Evolutionary conservation across 495 filamentous ascomycete genomes (phyloP), one percentile per base, ranked within the genome.

Genomic region (Saxophila tyrrhenica): DNA sequence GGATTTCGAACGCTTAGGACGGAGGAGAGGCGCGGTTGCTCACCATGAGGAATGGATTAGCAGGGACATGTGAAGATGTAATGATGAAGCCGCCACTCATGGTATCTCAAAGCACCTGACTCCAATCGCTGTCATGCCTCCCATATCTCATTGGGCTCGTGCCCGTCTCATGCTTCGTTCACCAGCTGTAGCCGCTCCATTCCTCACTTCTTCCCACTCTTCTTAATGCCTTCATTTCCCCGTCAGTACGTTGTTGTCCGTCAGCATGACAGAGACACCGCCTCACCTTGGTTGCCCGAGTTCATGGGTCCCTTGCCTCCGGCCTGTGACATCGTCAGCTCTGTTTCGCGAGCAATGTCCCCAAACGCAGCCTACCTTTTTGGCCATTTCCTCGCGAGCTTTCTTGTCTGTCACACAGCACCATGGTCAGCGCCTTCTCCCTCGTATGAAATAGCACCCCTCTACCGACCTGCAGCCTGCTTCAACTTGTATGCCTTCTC

Each of bases 141-240:
- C 29, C 29, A 35, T 13, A 35, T 35, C 13, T 13, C 29, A 35
- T 44, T n/a, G n/a, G 22, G 41, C 41, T 44, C 41, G n/a, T 44
- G 41, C 41, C 17, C 41, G 19, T 44, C n/a, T 44, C 41, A 21
- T 44, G 5, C 41, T n/a, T 44, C 15, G 15, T 21, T 7, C 41
- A n/a, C 41, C 19, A 5, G 19, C 17, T 7, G 41, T 44, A 7
- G n/a, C 41, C n/a, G 7, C 25, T 11, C 13, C 19, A 23, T 47
- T 21, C 35, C 23, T 61, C 56, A 88, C 77, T 89, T 89, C 83
- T 92, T 90, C 65, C 86, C 86, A 25, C 83, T 87, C 75, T 87
- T 90, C 81, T 90, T 92, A 73, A 92, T 92, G 45, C 45, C 45
- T 44, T 5, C 7, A 44, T 17, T n/a, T n/a, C n/a, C 19, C 41